These are phyloP conservation scores for Graphilbum fragrans DNA, from an alignment of 2,329 filamentous ascomycete genomes.

Conservation along the genomic window DNA sequence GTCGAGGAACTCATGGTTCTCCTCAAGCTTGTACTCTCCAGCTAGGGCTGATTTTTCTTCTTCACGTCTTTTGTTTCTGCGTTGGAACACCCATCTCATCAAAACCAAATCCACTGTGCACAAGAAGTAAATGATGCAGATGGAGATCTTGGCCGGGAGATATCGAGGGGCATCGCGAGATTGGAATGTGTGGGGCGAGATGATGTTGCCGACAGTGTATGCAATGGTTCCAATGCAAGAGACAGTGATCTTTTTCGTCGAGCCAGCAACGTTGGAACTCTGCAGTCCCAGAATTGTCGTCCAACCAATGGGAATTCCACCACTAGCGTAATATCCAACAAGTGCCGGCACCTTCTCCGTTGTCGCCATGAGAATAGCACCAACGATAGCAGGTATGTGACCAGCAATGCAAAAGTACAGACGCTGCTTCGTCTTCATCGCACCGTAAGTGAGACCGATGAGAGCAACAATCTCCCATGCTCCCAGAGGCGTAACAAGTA, in stretches of 20 bases:
- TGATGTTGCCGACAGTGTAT: conserved; percentile 41
- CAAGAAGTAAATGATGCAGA: conserved; percentile 16
- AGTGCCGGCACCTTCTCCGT: neutral
- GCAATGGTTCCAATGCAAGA: conserved; percentile 39
- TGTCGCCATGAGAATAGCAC: conserved; percentile 2
- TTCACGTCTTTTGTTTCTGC: conserved; percentile 38
- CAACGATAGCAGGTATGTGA: conserved; percentile 1
- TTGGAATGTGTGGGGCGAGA: conserved; percentile 42
- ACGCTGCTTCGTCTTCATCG: conserved; percentile 1
- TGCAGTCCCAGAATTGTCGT: conserved; percentile 3
- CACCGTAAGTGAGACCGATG: neutral
- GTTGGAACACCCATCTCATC: conserved; percentile 1
- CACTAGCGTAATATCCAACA: conserved; percentile 3
- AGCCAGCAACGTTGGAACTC: conserved; percentile 38
- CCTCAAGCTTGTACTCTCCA: neutral
- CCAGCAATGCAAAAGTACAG: neutral
- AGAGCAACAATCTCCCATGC: conserved; percentile 4
- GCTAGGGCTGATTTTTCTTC: conserved; percentile 21
- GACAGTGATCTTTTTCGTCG: conserved; percentile 46
- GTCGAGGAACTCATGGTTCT: conserved; percentile 17
- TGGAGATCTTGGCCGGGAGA: conserved; percentile 49
- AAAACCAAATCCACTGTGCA: conserved; percentile 1
- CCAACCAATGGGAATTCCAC: conserved; percentile 2
- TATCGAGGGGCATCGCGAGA: conserved; percentile 46
- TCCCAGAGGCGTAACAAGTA: conserved; percentile 8